These are phyloP conservation scores for Pharnaceum exiguum DNA, from an alignment of 148 eudicot species.

Conservation along the genomic window DNA sequence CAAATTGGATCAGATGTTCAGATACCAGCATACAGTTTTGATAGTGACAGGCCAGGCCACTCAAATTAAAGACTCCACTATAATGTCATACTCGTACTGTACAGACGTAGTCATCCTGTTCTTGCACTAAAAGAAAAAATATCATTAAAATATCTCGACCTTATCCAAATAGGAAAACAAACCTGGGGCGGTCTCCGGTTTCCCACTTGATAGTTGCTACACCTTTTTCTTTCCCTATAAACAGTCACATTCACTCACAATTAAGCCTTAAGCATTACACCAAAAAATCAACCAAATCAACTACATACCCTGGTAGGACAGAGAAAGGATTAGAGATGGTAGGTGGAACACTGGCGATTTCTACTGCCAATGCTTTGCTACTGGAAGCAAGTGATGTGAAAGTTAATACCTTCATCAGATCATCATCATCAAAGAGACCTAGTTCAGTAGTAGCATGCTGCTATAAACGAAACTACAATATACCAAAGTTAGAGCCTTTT, in stretches of 20 bases:
- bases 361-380: constrained; percentile 9
- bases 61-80: too few species aligned
- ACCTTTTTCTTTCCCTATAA: too few species aligned
- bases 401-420: not conserved
- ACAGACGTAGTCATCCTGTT: too few species aligned
- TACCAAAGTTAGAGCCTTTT: constrained; percentile 78
- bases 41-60: too few species aligned
- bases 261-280: not conserved
- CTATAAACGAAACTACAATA: constrained; percentile 15
- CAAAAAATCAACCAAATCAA: not conserved
- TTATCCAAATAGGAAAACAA: constrained; percentile 14
- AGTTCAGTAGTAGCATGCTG: not conserved
- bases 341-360: constrained; percentile 16
- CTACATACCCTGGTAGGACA: not conserved
- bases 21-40: too few species aligned
- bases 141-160: constrained; percentile 6
- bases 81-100: too few species aligned
- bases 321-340: constrained; percentile 12
- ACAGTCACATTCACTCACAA: too few species aligned
- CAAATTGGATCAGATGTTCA: too few species aligned
- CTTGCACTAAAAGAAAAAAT: not conserved
- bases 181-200: not conserved
- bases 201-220: not conserved
- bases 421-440: constrained; percentile 7
- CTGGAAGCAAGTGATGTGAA: constrained; percentile 12